Evolutionary conservation across 176 grass and related monocot genomes (phyloP).

Genomic region (Puccinellia tenuiflora): DNA sequence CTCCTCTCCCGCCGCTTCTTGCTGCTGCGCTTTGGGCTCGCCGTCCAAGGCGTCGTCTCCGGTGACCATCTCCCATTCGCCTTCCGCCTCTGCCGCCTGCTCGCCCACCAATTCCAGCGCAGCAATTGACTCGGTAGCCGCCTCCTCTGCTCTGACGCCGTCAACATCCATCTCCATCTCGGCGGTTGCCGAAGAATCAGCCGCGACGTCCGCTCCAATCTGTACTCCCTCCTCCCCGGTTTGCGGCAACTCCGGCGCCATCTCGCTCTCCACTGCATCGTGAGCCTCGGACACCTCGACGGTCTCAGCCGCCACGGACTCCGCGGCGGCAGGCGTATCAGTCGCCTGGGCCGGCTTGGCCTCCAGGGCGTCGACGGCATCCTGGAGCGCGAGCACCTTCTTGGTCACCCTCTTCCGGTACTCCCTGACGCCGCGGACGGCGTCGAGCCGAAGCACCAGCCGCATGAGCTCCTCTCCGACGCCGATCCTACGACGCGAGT

Average conservation of each 20-base stretch:
- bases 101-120: neutral
- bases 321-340: neutral
- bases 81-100: neutral
- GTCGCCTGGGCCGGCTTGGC: neutral
- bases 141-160: neutral
- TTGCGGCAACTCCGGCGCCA: neutral
- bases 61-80: constrained; percentile 31
- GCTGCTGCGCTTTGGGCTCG: neutral
- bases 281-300: neutral
- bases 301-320: neutral
- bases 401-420: constrained; percentile 55
- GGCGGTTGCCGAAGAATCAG: neutral
- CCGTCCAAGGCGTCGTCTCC: neutral
- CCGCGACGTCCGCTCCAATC: neutral
- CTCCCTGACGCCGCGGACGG: constrained; percentile 55
- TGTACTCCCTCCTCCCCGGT: neutral
- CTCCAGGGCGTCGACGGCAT: constrained; percentile 52
- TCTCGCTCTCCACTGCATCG: neutral
- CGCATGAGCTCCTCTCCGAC: constrained; percentile 39
- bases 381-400: constrained; percentile 59
- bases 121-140: neutral
- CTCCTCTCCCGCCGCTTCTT: neutral
- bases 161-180: constrained; percentile 23
- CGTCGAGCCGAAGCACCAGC: constrained; percentile 49
- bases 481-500: neutral